Evolutionary conservation across 2,329 filamentous ascomycete species (phyloP), one percentile per base, ranked within the genome.

Genomic region (Penicillium sp.): DNA sequence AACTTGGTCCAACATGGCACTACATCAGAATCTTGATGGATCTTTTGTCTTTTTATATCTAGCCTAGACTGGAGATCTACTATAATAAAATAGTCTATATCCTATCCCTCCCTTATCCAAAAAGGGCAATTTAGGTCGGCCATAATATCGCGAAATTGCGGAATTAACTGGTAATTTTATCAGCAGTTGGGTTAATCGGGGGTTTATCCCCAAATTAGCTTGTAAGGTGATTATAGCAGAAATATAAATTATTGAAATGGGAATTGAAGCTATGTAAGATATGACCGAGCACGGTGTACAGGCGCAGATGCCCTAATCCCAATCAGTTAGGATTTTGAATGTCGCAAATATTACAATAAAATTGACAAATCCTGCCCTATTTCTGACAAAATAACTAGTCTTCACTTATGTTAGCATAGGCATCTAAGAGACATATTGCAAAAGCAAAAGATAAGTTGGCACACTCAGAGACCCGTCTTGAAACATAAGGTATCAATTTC

Each of bases 391-490:
- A 17, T 26, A 19, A 16, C 50, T 53, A 52, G 17, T 16, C 37
- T 54, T 49, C 4, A 35, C 19, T 22, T 25, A 14, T 11, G 26
- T 54, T 50, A 54, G 51, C 51, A 35, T 48, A 30, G 14, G 10
- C 11, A 25, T 9, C 5, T 28, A 11, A 25, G 12, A 37, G 3
- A 14, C 19, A 19, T 2, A 30, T 22, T 36, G 14, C 16, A 41
- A 35, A 38, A 22, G 22, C 22, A 48, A 35, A 16, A 49, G 46
- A n/a, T 49, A 47, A 40, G 6, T 19, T 43, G 37, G 48, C 59
- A 60, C 36, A 55, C 50, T 64, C 62, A 64, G 62, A 64, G 59
- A 64, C 62, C 62, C 62, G 59, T 64, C 62, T 64, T 63, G 62
- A 64, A 64, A 64, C 59, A 55, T 47, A 58, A 62, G 56, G 56